Conservation (phyloP, 2,329 filamentous ascomycete species). For the Setomelanomma holmii region DNA sequence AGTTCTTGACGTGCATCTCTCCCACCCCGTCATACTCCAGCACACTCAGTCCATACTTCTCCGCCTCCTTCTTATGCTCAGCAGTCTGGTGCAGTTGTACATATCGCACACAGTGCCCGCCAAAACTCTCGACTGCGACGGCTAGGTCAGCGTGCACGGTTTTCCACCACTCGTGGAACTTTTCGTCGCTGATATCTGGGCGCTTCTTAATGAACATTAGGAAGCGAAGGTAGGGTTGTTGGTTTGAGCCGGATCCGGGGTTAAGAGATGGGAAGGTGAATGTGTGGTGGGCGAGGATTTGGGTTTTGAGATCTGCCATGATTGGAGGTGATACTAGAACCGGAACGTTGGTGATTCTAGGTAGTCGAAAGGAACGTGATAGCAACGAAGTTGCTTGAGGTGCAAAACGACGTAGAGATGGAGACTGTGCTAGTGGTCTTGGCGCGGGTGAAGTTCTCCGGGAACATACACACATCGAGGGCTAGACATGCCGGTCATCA, state of each 20-base stretch:
- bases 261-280: too few species aligned
- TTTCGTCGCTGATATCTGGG: slow-evolving; percentile 16
- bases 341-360: too few species aligned
- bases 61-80: slow-evolving; percentile 11
- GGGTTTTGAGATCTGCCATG: too few species aligned
- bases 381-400: too few species aligned
- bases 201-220: slow-evolving; percentile 23
- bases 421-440: too few species aligned
- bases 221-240: slow-evolving; percentile 22
- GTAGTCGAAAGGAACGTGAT: too few species aligned
- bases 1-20: slow-evolving; percentile 24
- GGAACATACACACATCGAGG: too few species aligned
- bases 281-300: slow-evolving; percentile 8
- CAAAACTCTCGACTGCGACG: slow-evolving; percentile 10
- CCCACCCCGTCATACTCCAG: slow-evolving; percentile 19
- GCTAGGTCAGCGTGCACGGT: slow-evolving; percentile 24
- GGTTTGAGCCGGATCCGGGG: too few species aligned
- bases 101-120: slow-evolving; percentile 16
- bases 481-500: too few species aligned
- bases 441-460: too few species aligned
- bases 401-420: too few species aligned
- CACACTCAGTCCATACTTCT: slow-evolving; percentile 15
- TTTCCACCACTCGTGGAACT: slow-evolving; percentile 19
- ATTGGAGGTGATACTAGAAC: too few species aligned
- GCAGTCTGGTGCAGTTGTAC: slow-evolving; percentile 14